Percentiles rank a stretch among this genome's conserved stretches.
phyloP scores from a whole-genome alignment of 306 rosid genomes.

The Vicia faba region DNA sequence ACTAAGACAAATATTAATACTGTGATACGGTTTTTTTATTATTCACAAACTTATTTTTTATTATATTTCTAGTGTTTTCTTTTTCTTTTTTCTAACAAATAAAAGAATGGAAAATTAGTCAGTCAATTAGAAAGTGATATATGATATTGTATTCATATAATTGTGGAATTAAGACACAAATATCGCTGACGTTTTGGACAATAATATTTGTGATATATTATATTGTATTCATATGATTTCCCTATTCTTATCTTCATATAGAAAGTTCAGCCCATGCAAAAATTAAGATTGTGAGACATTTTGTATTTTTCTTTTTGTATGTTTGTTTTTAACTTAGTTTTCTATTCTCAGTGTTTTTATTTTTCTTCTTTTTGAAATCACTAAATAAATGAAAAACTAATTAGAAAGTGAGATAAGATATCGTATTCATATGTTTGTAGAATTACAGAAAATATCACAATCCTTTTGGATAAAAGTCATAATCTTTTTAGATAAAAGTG shows the following conservation, averaged over 20 bases:
- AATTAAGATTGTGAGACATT: neutral
- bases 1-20: neutral
- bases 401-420: neutral
- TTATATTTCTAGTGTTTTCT: neutral
- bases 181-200: neutral
- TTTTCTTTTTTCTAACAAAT: neutral
- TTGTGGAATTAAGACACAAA: neutral
- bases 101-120: neutral
- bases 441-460: neutral
- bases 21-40: slow-evolving; percentile 25
- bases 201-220: too few relatives aligned
- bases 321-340: neutral
- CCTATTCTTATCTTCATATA: slow-evolving; percentile 15
- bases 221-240: too few relatives aligned
- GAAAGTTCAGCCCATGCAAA: slow-evolving; percentile 31
- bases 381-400: neutral
- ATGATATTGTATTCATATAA: neutral
- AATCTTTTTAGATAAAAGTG: too few relatives aligned
- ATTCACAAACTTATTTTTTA: slow-evolving; percentile 5
- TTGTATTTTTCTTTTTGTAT: slow-evolving; percentile 28
- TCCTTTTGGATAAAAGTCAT: too few relatives aligned
- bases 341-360: neutral
- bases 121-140: neutral
- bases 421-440: neutral
- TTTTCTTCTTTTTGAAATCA: neutral